Base-by-base conservation (phyloP, 176 grass and related monocot species). In the Calamus simplicifolius region DNA sequence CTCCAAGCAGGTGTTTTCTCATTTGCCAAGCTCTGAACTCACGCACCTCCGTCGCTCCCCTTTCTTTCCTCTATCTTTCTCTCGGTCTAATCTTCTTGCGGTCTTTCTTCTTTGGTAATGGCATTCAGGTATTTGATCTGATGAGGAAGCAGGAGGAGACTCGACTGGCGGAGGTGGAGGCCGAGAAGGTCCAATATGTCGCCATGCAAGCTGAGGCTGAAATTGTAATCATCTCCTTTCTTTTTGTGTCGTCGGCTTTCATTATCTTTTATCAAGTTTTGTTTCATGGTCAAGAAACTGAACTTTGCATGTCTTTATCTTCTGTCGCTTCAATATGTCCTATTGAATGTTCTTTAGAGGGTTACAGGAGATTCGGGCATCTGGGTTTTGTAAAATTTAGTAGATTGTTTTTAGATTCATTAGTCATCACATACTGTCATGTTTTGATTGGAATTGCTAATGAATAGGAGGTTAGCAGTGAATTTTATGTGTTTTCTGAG, bases 61-160 rank as follows among this genome's bases (percentile, higher is more conserved):
- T 29, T 27, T 30, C 49, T 21, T 64, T n/a, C 57, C 21, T 23
- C 21, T 23, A 1, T 56, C 29, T 57, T 49, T 57, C 29, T n/a
- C 62, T 35, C 68, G 16, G 6, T 55, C 19, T 31, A 18, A 48
- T 29, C 5, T 50, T 64, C 5, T 63, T 25, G 10, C 29, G 14
- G 57, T 2, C 2, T 23, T 67, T 3, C 51, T 25, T 60, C 25
- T 28, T 72, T 13, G 35, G 35, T 43, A 43, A 43, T 43, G 35
- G 35, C 35, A 43, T 43, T 23, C 59, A 98, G 93, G 81, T 92
- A 60, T 89, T 92, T 81, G 76, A 79, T 0, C 51, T 92, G 59
- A 98, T 92, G 93, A 73, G 68, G 69, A 78, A 78, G 75, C 87
- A 98, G 76, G 93, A 98, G 71, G 79, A 83, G 19, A 64, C 78